Conservation (phyloP, 805 yeast species). For the Saccharomycopsis synnaedendra region DNA sequence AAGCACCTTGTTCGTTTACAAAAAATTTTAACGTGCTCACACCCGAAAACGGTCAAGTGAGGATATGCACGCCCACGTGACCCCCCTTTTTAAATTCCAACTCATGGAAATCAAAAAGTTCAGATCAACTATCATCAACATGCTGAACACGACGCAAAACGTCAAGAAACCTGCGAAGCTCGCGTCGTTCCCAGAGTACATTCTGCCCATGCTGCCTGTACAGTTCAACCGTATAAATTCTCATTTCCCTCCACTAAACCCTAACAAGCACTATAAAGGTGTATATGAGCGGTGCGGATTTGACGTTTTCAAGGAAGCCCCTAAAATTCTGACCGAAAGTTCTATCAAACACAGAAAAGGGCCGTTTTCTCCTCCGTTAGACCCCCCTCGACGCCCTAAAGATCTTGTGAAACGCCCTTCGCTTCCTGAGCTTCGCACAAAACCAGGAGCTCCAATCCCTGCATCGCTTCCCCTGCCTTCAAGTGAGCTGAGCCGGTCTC, state of each 20-base stretch:
- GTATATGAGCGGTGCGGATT: constrained; percentile 81
- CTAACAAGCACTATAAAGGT: constrained; percentile 48
- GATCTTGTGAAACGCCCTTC: constrained; percentile 11
- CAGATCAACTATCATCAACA: too few species aligned
- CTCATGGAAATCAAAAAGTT: too few species aligned
- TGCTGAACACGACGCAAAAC: too few species aligned
- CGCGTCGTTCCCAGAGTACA: constrained; percentile 14
- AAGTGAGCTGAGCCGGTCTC: constrained; percentile 2
- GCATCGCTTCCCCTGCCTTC: neutral
- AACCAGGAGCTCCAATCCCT: neutral
- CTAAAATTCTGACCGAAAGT: neutral
- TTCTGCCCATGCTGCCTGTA: constrained; percentile 14
- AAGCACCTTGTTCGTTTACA: too few species aligned
- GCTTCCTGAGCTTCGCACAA: neutral
- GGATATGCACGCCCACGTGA: too few species aligned
- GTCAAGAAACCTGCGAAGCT: neutral
- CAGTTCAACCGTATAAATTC: constrained; percentile 27
- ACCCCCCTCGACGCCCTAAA: neutral
- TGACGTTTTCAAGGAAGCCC: constrained; percentile 35
- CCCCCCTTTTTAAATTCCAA: too few species aligned
- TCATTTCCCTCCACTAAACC: constrained; percentile 62
- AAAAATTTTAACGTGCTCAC: too few species aligned
- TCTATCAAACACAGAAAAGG: neutral
- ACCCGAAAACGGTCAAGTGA: too few species aligned
- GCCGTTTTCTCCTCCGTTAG: neutral